Conservation (phyloP, 352 stramenopile genomes). For the Phytophthora colocasiae region DNA sequence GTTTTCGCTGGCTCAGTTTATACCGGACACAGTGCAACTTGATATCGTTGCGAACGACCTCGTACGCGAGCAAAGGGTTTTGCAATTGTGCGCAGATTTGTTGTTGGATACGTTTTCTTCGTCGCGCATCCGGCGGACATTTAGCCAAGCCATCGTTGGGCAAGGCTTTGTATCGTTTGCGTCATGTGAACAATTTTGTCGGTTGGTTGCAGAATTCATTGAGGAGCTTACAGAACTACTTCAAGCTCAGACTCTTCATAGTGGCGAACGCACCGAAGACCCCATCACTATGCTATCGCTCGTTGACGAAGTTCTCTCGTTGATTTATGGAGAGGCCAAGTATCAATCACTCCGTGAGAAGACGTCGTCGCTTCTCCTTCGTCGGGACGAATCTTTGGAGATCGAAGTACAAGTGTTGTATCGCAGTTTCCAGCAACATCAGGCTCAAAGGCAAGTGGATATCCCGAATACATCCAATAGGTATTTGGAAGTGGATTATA, state of each 20-base stretch:
- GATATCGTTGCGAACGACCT: background rate
- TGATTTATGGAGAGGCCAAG: constrained; percentile 1
- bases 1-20: constrained; percentile 6
- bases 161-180: background rate
- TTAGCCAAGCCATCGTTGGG: background rate
- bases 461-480: too few species aligned
- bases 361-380: background rate
- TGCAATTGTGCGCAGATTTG: constrained; percentile 6
- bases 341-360: background rate
- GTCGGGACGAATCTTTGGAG: background rate
- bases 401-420: background rate
- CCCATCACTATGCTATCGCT: background rate
- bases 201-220: background rate
- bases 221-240: constrained; percentile 7
- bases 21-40: background rate
- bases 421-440: background rate
- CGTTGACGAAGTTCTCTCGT: constrained; percentile 13
- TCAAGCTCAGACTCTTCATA: too few species aligned
- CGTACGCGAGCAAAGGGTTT: constrained; percentile 6
- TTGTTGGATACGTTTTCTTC: constrained; percentile 10
- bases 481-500: background rate
- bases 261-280: background rate
- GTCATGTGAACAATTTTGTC: background rate
- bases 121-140: constrained; percentile 2
- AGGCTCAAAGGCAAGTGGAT: too few species aligned